Evolutionary conservation across 352 stramenopile genomes (phyloP), one percentile per base, ranked within the genome.

Genomic region (Elongisporangium undulatum): DNA sequence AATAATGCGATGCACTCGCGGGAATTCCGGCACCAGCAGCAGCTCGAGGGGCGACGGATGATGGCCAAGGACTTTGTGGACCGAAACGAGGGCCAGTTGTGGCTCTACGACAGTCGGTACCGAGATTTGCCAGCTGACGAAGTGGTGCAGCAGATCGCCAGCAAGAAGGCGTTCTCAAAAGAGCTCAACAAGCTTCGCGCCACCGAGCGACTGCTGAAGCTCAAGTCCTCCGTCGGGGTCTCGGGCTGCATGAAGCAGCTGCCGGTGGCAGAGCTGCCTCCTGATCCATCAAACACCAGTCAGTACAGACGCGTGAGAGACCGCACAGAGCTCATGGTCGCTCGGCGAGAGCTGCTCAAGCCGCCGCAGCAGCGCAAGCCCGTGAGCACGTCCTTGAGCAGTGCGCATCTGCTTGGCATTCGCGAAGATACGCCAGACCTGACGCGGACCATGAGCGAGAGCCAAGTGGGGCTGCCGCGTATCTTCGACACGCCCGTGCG

Each of bases 21-120:
- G 4, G 53, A 67, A 4, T n/a, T 65, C 2, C 70, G 71, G 15
- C 65, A 75, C 19, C 53, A 59, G 0, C 69, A 88, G 49, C 80
- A 90, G 56, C 34, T 79, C 41, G 75, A 77, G 34, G 80, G 75
- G 0, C 75, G 77, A 20, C 70, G 57, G 29, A 73, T 87, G 63
- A 87, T 90, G 77, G 80, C 74, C 13, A 58, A 56, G 15, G 79
- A 89, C 53, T 87, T 89, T 59, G 79, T 86, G 24, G 51, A 65
- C 38, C 75, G 77, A 38, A 89, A 89, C 50, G 64, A 65, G 5
- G 67, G 67, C 19, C 72, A 79, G n/a, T 69, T 90, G 65, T 78
- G 80, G 75, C 69, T 84, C 13, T 88, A 80, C 62, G 78, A 87
- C 55, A 24, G 62, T 24, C 71, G 62, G 22, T 87, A 75, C 63